These are phyloP conservation scores for Globisporangium spinosum DNA, from an alignment of 352 stramenopile species.

Conservation along the genomic window DNA sequence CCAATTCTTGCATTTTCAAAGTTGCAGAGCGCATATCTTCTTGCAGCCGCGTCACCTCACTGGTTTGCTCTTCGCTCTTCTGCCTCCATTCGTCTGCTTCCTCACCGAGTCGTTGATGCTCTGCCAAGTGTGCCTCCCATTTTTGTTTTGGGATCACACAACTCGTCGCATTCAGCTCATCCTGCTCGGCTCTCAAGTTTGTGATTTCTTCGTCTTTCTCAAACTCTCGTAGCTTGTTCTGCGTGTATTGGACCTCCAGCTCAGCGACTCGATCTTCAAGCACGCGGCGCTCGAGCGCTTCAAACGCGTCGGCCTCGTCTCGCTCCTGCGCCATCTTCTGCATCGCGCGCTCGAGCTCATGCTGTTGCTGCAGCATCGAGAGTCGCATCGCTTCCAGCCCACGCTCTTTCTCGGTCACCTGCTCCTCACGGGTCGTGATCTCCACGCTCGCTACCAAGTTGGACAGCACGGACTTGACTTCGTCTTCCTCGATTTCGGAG, in stretches of 20 bases:
- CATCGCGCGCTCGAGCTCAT: conserved; percentile 19
- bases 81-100: conserved; percentile 23
- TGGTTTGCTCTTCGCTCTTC: conserved; percentile 14
- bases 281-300: conserved; percentile 45
- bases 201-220: conserved; percentile 45
- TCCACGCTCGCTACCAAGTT: conserved; percentile 39
- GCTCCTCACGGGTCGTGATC: conserved; percentile 6
- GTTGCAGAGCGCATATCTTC: conserved; percentile 29
- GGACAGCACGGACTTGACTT: conserved; percentile 32
- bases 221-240: conserved; percentile 32
- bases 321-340: conserved; percentile 17
- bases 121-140: conserved; percentile 19
- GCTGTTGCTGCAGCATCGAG: conserved; percentile 14
- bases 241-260: conserved; percentile 44
- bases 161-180: conserved; percentile 23
- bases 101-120: conserved; percentile 22
- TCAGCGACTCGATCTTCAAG: conserved; percentile 49
- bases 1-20: conserved; percentile 27
- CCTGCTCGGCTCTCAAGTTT: conserved; percentile 27
- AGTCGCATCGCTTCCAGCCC: conserved; percentile 4
- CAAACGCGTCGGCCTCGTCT: conserved; percentile 36
- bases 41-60: conserved; percentile 20
- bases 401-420: conserved; percentile 1
- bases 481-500: conserved; percentile 9
- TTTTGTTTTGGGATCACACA: conserved; percentile 25